Evolutionary conservation across 2,329 filamentous ascomycete genomes (phyloP), one percentile per base, ranked within the genome.

Genomic region (Ophiostoma novo-ulmi): DNA sequence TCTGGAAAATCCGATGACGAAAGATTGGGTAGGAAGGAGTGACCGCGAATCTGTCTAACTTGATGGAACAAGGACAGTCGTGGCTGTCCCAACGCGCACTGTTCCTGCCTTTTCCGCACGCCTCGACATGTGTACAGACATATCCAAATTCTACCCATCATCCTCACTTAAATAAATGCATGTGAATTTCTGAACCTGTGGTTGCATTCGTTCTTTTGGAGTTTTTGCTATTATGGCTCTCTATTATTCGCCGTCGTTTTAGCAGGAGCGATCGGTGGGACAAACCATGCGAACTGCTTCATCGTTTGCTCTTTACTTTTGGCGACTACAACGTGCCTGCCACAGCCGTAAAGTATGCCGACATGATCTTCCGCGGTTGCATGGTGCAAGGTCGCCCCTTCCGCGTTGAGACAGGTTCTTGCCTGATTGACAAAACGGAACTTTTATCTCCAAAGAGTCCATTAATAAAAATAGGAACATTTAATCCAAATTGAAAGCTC

Each of bases 391-490:
- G 22, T 35, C 65, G 65, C 36, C 36, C 65, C n/a, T 67, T 67
- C 65, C 22, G 20, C 48, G 65, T 67, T 67, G 65, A 67, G 65
- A 48, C 63, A 39, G 26, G 52, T 26, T 35, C n/a, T 36, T 63
- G 52, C 58, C 4, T 35, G 58, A 63, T 39, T 22, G 35, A 22
- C 63, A 39, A 39, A 65, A 65, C 63, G 63, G 63, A 65, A 14
- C 35, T 65, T 65, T 41, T n/a, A 39, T 41, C 11, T 65, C n/a
- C 13, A 5, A 67, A 20, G 7, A 66, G 13, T 3, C 3, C n/a
- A 26, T 44, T 8, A 65, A 39, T 65, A 65, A 65, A 65, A 65
- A 38, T 38, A 65, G 17, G 36, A 38, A 65, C 20, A n/a, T 44
- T 17, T 44, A 67, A 44, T 41, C 4, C 65, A 10, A 67, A 67